Base-by-base conservation (phyloP, 2,329 filamentous ascomycete species). In the Macroventuria anomochaeta region DNA sequence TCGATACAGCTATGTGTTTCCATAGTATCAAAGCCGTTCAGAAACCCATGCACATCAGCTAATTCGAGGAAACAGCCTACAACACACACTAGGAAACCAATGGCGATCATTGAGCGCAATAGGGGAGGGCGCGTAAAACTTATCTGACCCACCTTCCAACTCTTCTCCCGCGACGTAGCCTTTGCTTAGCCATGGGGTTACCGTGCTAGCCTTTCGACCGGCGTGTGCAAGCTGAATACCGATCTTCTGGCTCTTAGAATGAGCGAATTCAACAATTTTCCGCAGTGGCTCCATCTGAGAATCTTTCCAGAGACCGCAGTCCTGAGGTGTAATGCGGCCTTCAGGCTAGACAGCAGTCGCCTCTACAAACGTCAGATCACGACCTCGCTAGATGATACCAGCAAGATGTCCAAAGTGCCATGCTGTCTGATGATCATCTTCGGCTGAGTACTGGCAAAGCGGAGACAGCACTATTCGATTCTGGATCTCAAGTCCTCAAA, bases 401-500 rank as follows among this genome's bases (percentile, higher is more conserved):
- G 60, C 62, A 20, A 62, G 43, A 15, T 62, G 61, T 12, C 54
- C 55, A n/a, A 65, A 43, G 39, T 67, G 62, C 37, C 58, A 67
- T 17, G 48, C 42, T 12, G 58, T 65, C n/a, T 62, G 40, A 11
- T 51, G 29, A 11, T 62, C 64, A 17, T 68, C 64, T 26, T 66
- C 28, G 8, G 58, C 49, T 23, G 42, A 51, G 49, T 62, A 65
- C 46, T 61, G 58, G 29, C 62, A 63, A 57, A 67, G 60, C 11
- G 64, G 62, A 7, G 62, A 53, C 15, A 67, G 57, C 15, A 65
- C 33, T 21, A 65, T 62, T 31, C 64, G 59, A 39, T 65, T 65
- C 4, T 42, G 53, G 17, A 64, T 53, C 3, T 34, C 49, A 7
- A 57, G 38, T 28, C 48, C 39, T 44, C 64, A 62, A 38, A 65